Evolutionary conservation across 495 filamentous ascomycete genomes (phyloP).

Genomic region (Aspergillus ostianus): DNA sequence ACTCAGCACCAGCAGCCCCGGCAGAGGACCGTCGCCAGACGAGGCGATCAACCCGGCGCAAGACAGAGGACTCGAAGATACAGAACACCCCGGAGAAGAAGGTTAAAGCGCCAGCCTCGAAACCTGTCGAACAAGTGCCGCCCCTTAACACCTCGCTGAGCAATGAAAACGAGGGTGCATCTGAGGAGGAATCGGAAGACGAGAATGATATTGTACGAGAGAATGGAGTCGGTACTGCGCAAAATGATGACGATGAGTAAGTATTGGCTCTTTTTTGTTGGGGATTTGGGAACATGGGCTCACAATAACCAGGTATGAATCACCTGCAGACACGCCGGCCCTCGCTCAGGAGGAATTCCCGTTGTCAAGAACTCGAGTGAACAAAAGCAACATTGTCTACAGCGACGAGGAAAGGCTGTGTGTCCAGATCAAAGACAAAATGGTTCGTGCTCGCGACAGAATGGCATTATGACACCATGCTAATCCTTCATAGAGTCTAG

Average conservation of each 20-base stretch:
- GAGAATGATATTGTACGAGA: constrained; percentile 21
- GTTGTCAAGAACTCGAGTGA: constrained; percentile 40
- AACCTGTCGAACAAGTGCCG: constrained; percentile 1
- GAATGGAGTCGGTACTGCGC: constrained; percentile 25
- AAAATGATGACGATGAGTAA: constrained; percentile 32
- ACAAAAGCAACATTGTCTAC: constrained; percentile 41
- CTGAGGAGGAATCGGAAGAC: constrained; percentile 19
- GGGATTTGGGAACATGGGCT: constrained; percentile 10
- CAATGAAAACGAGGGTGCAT: constrained; percentile 6
- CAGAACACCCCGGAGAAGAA: constrained; percentile 11
- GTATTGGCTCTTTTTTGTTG: neutral
- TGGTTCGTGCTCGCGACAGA: constrained; percentile 24
- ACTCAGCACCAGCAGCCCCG: constrained; percentile 3
- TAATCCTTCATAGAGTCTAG: constrained; percentile 53
- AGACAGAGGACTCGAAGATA: constrained; percentile 15
- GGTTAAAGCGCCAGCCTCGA: constrained; percentile 3
- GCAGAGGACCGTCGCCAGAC: constrained; percentile 16
- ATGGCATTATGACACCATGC: neutral
- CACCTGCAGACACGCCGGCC: constrained; percentile 30
- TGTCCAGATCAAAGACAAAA: constrained; percentile 43
- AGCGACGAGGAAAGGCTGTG: constrained; percentile 41
- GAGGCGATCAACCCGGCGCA: constrained; percentile 29
- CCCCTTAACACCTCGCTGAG: neutral
- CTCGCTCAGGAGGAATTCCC: constrained; percentile 40
- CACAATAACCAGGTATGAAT: constrained; percentile 31